Evolutionary conservation across 2,329 filamentous ascomycete genomes (phyloP).

Genomic region (Ceratocystis cubensis): DNA sequence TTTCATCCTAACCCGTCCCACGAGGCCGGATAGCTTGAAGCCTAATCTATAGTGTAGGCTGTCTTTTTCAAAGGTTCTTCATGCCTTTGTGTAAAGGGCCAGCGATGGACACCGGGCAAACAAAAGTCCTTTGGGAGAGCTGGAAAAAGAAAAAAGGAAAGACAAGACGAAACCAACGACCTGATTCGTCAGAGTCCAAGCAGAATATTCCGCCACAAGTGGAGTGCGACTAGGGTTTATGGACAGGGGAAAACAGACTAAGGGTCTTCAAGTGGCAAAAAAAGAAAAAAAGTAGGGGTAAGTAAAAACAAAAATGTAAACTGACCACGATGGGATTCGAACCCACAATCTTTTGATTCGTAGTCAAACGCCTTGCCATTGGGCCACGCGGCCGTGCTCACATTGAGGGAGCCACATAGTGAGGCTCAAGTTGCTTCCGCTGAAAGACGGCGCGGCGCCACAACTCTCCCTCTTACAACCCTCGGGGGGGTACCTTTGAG

Average conservation of each 20-base stretch:
- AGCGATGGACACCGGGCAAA: not conserved
- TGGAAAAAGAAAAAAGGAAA: not conserved
- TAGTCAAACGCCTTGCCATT: conserved; percentile 65
- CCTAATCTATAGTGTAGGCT: not conserved
- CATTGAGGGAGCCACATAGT: too few relatives aligned
- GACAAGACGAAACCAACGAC: not conserved
- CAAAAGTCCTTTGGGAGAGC: conserved; percentile 1
- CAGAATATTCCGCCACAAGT: too few relatives aligned
- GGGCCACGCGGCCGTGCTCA: conserved; percentile 44
- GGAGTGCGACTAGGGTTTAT: too few relatives aligned
- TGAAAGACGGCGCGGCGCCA: too few relatives aligned
- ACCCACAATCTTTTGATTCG: conserved; percentile 38
- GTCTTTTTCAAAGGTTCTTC: not conserved
- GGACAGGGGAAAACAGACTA: too few relatives aligned
- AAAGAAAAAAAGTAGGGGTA: not conserved
- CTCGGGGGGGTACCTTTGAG: too few relatives aligned
- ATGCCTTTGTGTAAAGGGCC: not conserved
- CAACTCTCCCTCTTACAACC: too few relatives aligned
- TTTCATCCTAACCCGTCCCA: not conserved
- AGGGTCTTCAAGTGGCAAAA: not conserved
- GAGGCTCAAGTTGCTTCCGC: too few relatives aligned
- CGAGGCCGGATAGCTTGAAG: not conserved
- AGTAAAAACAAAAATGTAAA: conserved; percentile 6
- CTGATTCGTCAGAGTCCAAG: not conserved
- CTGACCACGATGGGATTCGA: conserved; percentile 29